Conservation (phyloP, 306 rosid species). For the Dalbergia cultrata region DNA sequence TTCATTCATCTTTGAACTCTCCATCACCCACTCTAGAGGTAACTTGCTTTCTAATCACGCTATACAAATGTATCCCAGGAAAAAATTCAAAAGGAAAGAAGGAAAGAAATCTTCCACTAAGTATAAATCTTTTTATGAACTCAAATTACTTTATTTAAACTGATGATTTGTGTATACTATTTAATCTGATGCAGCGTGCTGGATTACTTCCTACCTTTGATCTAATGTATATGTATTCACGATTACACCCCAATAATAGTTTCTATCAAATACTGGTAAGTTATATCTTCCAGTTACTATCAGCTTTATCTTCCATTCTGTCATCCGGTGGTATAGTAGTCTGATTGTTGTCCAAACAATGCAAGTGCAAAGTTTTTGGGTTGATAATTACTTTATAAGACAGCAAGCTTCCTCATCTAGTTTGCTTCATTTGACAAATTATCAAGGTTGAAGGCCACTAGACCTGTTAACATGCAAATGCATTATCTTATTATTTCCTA, state of each 20-base stretch:
- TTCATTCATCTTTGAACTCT: conserved; percentile 77
- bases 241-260: conserved; percentile 64
- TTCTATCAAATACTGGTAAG: conserved; percentile 75
- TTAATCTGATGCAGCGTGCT: conserved; percentile 70
- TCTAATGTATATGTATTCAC: conserved; percentile 80
- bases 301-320: conserved; percentile 23
- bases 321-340: conserved; percentile 22
- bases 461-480: conserved; percentile 33
- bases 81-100: conserved; percentile 16
- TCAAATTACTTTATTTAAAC: conserved; percentile 29
- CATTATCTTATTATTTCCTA: conserved; percentile 24
- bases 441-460: conserved; percentile 20
- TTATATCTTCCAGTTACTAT: conserved; percentile 35
- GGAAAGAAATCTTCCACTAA: conserved; percentile 8
- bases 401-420: conserved; percentile 1
- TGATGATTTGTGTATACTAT: conserved; percentile 48
- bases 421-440: conserved; percentile 19
- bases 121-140: conserved; percentile 36
- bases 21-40: conserved; percentile 88
- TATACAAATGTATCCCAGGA: not conserved
- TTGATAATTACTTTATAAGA: conserved; percentile 6
- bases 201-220: conserved; percentile 90
- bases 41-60: conserved; percentile 31
- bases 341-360: conserved; percentile 4
- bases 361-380: conserved; percentile 19